These are phyloP conservation scores for Penicillium concentricum DNA, from an alignment of 2,329 filamentous ascomycete genomes.

Conservation along the genomic window DNA sequence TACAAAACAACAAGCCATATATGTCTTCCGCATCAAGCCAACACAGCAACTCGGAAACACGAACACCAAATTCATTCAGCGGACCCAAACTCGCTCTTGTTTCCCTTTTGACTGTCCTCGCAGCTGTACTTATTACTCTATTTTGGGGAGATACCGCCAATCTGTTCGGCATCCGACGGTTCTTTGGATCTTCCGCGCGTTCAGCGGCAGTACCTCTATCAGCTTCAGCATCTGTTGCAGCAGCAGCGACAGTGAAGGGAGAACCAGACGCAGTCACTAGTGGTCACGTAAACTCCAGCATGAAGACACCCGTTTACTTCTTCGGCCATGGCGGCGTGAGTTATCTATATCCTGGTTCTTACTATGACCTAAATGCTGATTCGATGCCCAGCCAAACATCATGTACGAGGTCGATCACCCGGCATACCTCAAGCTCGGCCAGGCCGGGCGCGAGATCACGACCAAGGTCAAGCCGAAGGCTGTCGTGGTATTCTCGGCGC, in stretches of 20 bases:
- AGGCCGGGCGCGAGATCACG: slow-evolving; percentile 69
- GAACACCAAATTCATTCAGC: not conserved
- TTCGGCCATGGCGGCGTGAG: slow-evolving; percentile 50
- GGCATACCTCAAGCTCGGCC: slow-evolving; percentile 62
- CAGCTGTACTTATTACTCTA: slow-evolving; percentile 22
- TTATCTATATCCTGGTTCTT: not conserved
- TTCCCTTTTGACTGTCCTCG: slow-evolving; percentile 18
- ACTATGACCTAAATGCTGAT: not conserved
- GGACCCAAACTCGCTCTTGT: slow-evolving; percentile 14
- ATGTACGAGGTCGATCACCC: slow-evolving; percentile 69
- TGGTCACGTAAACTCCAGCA: slow-evolving; percentile 12
- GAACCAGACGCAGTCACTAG: not conserved
- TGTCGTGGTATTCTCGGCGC: slow-evolving; percentile 73
- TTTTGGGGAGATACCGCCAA: slow-evolving; percentile 24
- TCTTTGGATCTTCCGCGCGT: slow-evolving; percentile 18
- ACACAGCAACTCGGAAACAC: slow-evolving; percentile 1
- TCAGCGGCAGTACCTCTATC: slow-evolving; percentile 4
- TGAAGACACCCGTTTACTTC: slow-evolving; percentile 54
- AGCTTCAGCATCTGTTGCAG: not conserved
- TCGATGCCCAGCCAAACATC: slow-evolving; percentile 52
- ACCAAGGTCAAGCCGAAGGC: slow-evolving; percentile 68
- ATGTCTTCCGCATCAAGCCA: slow-evolving; percentile 24
- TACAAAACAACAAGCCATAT: slow-evolving; percentile 3
- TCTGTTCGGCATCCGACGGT: slow-evolving; percentile 28
- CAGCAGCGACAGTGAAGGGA: not conserved